These are phyloP conservation scores for Pseudozyma pruni DNA, from an alignment of 1,284 basidiomycete species.

Conservation along the genomic window DNA sequence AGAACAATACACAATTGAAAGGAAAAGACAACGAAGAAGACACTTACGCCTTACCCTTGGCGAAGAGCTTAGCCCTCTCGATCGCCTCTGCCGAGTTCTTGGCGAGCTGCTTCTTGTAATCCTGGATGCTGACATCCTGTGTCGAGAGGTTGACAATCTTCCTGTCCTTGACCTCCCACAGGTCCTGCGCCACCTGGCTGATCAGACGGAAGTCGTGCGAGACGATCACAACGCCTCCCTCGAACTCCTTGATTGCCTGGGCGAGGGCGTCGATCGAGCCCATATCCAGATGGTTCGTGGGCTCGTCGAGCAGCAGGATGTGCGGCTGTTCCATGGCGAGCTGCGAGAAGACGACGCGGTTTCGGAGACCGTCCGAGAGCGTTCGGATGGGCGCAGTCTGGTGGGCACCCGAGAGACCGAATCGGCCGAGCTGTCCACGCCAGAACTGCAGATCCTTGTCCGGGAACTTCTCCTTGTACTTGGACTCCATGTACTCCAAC, in stretches of 20 bases:
- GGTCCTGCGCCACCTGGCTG: conserved; percentile 76
- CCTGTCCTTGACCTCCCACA: conserved; percentile 97
- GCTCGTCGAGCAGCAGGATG: conserved; percentile 71
- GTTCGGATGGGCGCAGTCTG: conserved; percentile 91
- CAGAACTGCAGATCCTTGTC: conserved; percentile 94
- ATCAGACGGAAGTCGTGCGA: conserved; percentile 66
- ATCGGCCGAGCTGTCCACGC: conserved; percentile 92
- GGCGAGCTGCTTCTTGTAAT: conserved; percentile 67
- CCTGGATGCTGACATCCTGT: conserved; percentile 72
- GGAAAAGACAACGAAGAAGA: neutral
- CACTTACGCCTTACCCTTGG: conserved; percentile 50
- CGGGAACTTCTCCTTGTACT: conserved; percentile 77
- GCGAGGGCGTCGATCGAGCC: conserved; percentile 95
- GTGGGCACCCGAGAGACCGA: conserved; percentile 92
- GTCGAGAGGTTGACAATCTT: conserved; percentile 92
- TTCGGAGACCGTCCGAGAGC: conserved; percentile 92
- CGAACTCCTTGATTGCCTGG: conserved; percentile 92
- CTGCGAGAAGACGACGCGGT: conserved; percentile 91
- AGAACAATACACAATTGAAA: neutral
- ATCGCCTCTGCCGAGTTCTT: conserved; percentile 62
- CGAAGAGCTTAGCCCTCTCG: conserved; percentile 64
- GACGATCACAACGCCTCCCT: conserved; percentile 83
- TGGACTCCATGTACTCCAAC: conserved; percentile 89
- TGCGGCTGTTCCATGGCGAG: conserved; percentile 72
- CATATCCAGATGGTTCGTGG: conserved; percentile 92